phyloP scores from a whole-genome alignment of 2,329 filamentous ascomycete species.

The Juglanconis sp. region DNA sequence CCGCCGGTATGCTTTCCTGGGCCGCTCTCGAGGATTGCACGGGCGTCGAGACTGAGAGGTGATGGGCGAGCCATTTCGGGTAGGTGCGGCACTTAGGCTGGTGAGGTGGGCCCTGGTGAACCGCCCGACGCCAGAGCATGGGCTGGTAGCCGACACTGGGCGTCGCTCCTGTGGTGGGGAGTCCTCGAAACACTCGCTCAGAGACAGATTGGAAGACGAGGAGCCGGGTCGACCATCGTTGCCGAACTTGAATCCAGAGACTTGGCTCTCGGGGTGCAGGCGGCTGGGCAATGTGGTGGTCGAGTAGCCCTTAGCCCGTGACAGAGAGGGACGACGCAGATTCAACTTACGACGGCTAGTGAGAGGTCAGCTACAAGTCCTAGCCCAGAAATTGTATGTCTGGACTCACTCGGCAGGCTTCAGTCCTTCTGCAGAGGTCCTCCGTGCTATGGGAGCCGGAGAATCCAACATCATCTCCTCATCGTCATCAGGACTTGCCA shows the following conservation, averaged over 20 bases:
- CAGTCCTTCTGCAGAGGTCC: conserved; percentile 45
- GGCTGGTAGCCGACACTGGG: conserved; percentile 59
- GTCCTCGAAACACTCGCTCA: conserved; percentile 77
- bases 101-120: conserved; percentile 61
- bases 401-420: conserved; percentile 53
- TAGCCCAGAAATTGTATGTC: conserved; percentile 18
- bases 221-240: conserved; percentile 37
- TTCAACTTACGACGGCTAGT: conserved; percentile 63
- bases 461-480: conserved; percentile 56
- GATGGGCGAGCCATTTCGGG: conserved; percentile 73
- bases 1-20: conserved; percentile 83
- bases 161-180: conserved; percentile 73
- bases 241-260: conserved; percentile 75
- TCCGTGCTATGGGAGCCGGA: conserved; percentile 47
- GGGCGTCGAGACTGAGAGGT: conserved; percentile 67
- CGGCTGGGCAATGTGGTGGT: conserved; percentile 63
- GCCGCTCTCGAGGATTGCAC: conserved; percentile 69
- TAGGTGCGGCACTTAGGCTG: conserved; percentile 49
- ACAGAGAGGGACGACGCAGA: conserved; percentile 70
- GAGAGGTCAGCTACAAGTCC: conserved; percentile 23
- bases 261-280: conserved; percentile 59
- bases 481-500: conserved; percentile 41
- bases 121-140: conserved; percentile 57
- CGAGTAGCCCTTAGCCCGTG: conserved; percentile 71
- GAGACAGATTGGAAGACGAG: conserved; percentile 60